These are phyloP conservation scores for Ophiosphaerella herpotricha DNA, from an alignment of 2,329 filamentous ascomycete genomes.

Conservation along the genomic window DNA sequence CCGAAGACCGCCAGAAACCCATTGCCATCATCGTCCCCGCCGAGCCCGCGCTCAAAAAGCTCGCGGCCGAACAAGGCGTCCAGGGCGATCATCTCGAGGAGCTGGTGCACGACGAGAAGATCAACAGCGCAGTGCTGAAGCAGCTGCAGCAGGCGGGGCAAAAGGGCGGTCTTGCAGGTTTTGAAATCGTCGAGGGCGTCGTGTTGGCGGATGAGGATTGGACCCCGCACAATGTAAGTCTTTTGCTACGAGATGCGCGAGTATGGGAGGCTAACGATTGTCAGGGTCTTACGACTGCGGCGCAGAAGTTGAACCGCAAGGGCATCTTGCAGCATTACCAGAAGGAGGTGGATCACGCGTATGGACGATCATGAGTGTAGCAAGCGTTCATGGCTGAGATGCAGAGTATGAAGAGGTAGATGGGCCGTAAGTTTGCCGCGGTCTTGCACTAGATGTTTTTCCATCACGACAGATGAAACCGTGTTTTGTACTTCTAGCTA, in stretches of 20 bases:
- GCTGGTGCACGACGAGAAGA: slow-evolving; percentile 69
- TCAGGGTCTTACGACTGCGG: slow-evolving; percentile 56
- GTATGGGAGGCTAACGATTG: slow-evolving; percentile 19
- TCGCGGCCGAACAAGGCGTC: slow-evolving; percentile 64
- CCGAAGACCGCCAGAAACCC: slow-evolving; percentile 73
- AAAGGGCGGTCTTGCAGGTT: slow-evolving; percentile 67
- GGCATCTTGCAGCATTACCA: slow-evolving; percentile 56
- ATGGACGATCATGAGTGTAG: slow-evolving; percentile 29
- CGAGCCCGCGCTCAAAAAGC: slow-evolving; percentile 60
- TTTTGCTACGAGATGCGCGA: neutral
- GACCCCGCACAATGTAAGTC: slow-evolving; percentile 80
- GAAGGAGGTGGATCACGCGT: slow-evolving; percentile 56
- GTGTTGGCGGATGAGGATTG: slow-evolving; percentile 85
- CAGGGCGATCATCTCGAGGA: slow-evolving; percentile 67
- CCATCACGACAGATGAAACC: neutral
- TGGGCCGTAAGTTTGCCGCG: too few relatives aligned
- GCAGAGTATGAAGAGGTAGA: too few relatives aligned
- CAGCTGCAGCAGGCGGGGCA: slow-evolving; percentile 69
- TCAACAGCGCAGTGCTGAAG: slow-evolving; percentile 69
- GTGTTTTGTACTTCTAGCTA: slow-evolving; percentile 9
- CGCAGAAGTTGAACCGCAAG: slow-evolving; percentile 59
- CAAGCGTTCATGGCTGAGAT: too few relatives aligned
- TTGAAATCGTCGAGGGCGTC: slow-evolving; percentile 77
- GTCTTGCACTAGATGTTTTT: too few relatives aligned
- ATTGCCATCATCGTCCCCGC: slow-evolving; percentile 77